Conservation (phyloP, 345 rosid genomes). For the Theobroma cacao region DNA sequence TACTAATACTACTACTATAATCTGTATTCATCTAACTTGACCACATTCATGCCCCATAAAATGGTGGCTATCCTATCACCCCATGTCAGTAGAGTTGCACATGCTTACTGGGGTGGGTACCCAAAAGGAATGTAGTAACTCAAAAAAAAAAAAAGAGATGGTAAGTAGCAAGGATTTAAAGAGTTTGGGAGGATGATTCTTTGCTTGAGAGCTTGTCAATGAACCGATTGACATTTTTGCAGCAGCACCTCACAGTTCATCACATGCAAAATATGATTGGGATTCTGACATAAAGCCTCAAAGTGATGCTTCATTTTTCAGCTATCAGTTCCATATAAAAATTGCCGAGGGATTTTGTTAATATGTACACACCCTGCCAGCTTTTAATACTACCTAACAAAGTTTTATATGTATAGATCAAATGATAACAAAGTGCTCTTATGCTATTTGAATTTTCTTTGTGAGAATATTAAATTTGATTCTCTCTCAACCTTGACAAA, state of each 20-base stretch:
- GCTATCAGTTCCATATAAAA: background rate
- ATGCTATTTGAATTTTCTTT: background rate
- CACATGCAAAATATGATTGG: background rate
- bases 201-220: background rate
- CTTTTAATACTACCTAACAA: background rate
- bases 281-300: conserved; percentile 12
- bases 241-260: background rate
- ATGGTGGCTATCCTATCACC: no score
- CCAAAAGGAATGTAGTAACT: background rate
- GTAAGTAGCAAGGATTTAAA: background rate
- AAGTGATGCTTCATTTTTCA: background rate
- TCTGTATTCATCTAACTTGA: no score
- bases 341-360: background rate
- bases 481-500: background rate
- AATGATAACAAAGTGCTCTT: background rate
- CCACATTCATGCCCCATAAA: no score
- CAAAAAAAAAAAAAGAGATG: background rate
- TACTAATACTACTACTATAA: no score
- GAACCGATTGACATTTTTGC: background rate
- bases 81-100: no score
- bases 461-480: background rate
- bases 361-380: background rate
- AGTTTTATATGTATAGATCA: no score
- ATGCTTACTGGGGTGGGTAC: no score
- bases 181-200: background rate